Conservation (phyloP, 2,329 filamentous ascomycete genomes). For the Seiridium unicorne region DNA sequence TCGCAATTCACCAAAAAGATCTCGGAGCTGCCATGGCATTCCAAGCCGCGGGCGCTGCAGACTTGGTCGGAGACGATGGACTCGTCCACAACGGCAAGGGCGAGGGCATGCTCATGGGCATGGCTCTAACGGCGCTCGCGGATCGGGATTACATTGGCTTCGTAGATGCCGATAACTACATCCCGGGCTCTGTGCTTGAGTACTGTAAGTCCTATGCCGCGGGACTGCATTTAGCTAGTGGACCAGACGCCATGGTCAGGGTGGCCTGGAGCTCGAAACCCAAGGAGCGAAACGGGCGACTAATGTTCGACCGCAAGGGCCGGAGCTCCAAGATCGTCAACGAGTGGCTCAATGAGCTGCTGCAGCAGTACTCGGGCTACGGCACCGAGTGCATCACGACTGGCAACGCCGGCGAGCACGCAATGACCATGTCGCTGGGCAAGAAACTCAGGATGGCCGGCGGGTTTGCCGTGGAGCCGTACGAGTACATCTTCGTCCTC, state of each 20-base stretch:
- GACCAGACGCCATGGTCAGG: constrained; percentile 27
- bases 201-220: constrained; percentile 31
- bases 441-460: constrained; percentile 26
- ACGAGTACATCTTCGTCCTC: constrained; percentile 28
- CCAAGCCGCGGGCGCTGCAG: constrained; percentile 16
- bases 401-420: constrained; percentile 31
- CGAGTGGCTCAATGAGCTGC: constrained; percentile 26
- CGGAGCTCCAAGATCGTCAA: constrained; percentile 29
- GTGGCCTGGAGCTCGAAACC: constrained; percentile 31
- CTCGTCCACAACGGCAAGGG: constrained; percentile 28
- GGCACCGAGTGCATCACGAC: constrained; percentile 23
- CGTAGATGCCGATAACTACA: constrained; percentile 31
- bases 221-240: constrained; percentile 23
- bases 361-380: constrained; percentile 12
- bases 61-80: constrained; percentile 16
- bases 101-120: constrained; percentile 30
- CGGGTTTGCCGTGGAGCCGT: constrained; percentile 33
- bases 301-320: constrained; percentile 24
- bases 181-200: constrained; percentile 26
- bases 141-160: constrained; percentile 27
- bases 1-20: constrained; percentile 29
- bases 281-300: constrained; percentile 21
- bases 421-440: constrained; percentile 35
- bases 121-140: constrained; percentile 23
- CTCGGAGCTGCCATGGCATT: constrained; percentile 20